Evolutionary conservation across 257 asterid genomes (phyloP), one percentile per base, ranked within the genome.

Genomic region (Solanum piurae): DNA sequence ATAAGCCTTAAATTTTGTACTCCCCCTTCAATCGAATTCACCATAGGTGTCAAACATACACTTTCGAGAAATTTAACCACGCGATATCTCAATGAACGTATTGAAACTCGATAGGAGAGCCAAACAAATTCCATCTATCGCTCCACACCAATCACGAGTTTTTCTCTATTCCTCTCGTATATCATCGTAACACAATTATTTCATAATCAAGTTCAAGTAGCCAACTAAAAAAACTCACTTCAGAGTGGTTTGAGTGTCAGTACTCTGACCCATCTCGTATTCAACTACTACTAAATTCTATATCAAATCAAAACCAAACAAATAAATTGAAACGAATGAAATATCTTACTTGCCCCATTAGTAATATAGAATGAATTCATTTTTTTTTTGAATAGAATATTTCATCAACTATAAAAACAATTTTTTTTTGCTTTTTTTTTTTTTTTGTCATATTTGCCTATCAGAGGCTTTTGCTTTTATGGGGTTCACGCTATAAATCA

Each of bases 61-160:
- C 12, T 60, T 60, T 60, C 13, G 3, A 0, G 0, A 60, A 23
- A n/a, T 62, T 62, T 62, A 62, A 62, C 1, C 71, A n/a, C 31
- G 71, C 16, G 4, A 62, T 62, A 62, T 62, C 3, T 62, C 16
- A n/a, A n/a, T 62, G 5, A 21, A 60, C 6, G 0, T 9, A 62
- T 23, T 62, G 0, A n/a, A 62, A 9, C 3, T 62, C 0, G 0
- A 23, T 62, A 62, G 31, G 14, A 23, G 7, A 62, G 14, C 31
- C 0, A 62, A n/a, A 10, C 74, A 68, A 31, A 27, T 68, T 27
- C 2, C 0, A 27, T 25, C 21, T 68, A 12, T 58, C 5, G 27
- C 27, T 58, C 12, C 68, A 58, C 12, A 8, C 6, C 3, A 58
- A 58, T 1, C 5, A 58, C 3, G 2, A 0, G 0, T 3, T 58